Evolutionary conservation across 2,329 filamentous ascomycete species (phyloP).

Genomic region (Talaromyces sp.): DNA sequence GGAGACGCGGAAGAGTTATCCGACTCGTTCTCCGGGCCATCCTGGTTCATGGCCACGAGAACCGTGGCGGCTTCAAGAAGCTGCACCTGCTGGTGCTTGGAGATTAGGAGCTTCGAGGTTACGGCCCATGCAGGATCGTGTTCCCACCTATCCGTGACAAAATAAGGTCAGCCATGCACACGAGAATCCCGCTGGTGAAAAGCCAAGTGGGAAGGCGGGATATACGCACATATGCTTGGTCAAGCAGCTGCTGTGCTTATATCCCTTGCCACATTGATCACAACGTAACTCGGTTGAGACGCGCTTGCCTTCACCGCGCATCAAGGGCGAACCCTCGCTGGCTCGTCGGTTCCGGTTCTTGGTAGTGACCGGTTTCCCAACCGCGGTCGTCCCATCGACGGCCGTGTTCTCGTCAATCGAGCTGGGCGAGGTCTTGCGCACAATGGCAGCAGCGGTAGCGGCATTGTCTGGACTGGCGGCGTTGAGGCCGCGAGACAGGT

Average conservation of each 20-base stretch:
- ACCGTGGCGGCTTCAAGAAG: conserved; percentile 96
- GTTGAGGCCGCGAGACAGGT: conserved; percentile 36
- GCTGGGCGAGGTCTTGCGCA: conserved; percentile 35
- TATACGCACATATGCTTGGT: conserved; percentile 98
- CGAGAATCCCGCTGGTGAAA: conserved; percentile 15
- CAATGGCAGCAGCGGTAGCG: conserved; percentile 14
- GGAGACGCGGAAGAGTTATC: conserved; percentile 80
- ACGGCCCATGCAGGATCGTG: conserved; percentile 97
- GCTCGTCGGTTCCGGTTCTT: conserved; percentile 58
- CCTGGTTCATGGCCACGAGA: conserved; percentile 78
- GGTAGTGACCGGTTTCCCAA: conserved; percentile 42
- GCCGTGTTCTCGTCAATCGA: conserved; percentile 25
- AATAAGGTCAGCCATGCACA: conserved; percentile 17
- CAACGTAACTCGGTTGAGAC: conserved; percentile 83
- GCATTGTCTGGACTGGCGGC: conserved; percentile 24
- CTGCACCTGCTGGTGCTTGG: conserved; percentile 98
- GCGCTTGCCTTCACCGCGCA: conserved; percentile 74
- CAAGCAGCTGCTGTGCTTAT: conserved; percentile 99
- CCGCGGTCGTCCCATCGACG: conserved; percentile 45
- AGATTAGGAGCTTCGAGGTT: conserved; percentile 96
- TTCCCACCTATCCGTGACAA: conserved; percentile 71
- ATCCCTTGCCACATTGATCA: conserved; percentile 97
- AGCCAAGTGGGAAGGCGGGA: conserved; percentile 26
- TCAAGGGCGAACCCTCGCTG: conserved; percentile 79
- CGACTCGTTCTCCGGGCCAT: conserved; percentile 62